Evolutionary conservation across 1,139 yeast genomes (phyloP).

Genomic region (Saccharomyces hybrid): DNA sequence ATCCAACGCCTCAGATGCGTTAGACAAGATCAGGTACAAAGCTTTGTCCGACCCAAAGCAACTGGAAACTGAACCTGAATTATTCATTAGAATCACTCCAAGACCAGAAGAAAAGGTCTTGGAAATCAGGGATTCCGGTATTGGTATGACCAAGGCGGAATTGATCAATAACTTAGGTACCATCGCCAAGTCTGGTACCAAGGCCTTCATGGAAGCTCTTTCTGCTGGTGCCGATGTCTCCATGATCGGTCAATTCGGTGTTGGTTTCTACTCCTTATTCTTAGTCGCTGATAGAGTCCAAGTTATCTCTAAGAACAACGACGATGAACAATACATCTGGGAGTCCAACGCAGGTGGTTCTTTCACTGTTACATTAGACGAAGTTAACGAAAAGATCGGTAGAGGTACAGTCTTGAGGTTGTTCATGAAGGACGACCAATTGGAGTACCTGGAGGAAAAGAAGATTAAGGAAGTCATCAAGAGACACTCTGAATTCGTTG

Average conservation of each 20-base stretch:
- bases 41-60: constrained; percentile 86
- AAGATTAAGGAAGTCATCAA: constrained; percentile 98
- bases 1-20: constrained; percentile 95
- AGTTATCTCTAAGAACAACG: constrained; percentile 97
- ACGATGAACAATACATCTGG: constrained; percentile 99
- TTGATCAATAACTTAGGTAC: constrained; percentile 99
- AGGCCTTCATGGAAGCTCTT: constrained; percentile 98
- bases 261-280: constrained; percentile 99
- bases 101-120: constrained; percentile 87
- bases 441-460: constrained; percentile 98
- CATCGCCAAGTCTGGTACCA: constrained; percentile 99
- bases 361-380: constrained; percentile 91
- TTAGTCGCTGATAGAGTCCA: constrained; percentile 98
- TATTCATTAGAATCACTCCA: constrained; percentile 96
- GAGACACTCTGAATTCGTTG: constrained; percentile 98
- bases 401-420: constrained; percentile 96
- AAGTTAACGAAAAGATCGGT: constrained; percentile 70
- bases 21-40: constrained; percentile 95
- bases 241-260: constrained; percentile 99
- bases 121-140: constrained; percentile 98
- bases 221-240: constrained; percentile 99
- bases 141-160: constrained; percentile 99
- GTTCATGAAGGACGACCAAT: constrained; percentile 97
- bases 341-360: constrained; percentile 99
- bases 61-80: constrained; percentile 91